These are phyloP conservation scores for Irpex sp. DNA, from an alignment of 1,284 basidiomycete genomes.

Conservation along the genomic window DNA sequence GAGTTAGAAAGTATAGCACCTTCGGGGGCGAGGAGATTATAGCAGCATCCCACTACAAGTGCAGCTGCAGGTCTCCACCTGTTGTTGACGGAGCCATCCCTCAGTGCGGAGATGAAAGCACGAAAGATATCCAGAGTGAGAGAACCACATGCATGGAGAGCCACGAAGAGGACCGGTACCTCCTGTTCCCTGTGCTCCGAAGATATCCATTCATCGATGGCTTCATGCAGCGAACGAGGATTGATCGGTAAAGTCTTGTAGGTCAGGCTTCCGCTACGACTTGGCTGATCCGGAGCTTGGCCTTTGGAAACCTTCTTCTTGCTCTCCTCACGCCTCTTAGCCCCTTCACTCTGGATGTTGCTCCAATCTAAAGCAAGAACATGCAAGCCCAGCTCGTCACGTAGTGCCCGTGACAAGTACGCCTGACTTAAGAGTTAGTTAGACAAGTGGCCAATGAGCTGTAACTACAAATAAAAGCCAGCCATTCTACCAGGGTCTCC, in stretches of 20 bases:
- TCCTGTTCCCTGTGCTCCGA: constrained; percentile 10
- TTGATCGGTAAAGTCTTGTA: constrained; percentile 51
- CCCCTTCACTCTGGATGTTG: constrained; percentile 40
- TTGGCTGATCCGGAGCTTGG: constrained; percentile 14
- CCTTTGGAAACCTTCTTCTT: constrained; percentile 9
- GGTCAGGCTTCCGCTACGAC: constrained; percentile 33
- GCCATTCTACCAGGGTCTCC: neutral
- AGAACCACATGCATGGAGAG: constrained; percentile 57
- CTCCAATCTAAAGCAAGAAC: constrained; percentile 52
- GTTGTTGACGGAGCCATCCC: neutral
- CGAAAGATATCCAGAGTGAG: constrained; percentile 44
- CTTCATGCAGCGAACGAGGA: constrained; percentile 34
- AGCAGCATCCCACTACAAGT: constrained; percentile 49
- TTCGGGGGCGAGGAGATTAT: constrained; percentile 42
- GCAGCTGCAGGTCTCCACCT: constrained; percentile 39
- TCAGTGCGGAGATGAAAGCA: constrained; percentile 26
- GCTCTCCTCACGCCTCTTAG: constrained; percentile 28
- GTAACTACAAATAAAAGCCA: neutral
- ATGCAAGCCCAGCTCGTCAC: constrained; percentile 31
- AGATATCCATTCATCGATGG: constrained; percentile 39
- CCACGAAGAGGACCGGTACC: constrained; percentile 55
- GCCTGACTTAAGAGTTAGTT: constrained; percentile 29
- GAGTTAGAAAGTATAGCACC: constrained; percentile 32
- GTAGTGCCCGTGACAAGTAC: constrained; percentile 44
- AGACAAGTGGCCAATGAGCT: constrained; percentile 3